Percentiles rank a stretch among this genome's conserved stretches.
These are phyloP conservation scores for Penicillium paxilli DNA, from an alignment of 495 filamentous ascomycete species.

Conservation along the genomic window DNA sequence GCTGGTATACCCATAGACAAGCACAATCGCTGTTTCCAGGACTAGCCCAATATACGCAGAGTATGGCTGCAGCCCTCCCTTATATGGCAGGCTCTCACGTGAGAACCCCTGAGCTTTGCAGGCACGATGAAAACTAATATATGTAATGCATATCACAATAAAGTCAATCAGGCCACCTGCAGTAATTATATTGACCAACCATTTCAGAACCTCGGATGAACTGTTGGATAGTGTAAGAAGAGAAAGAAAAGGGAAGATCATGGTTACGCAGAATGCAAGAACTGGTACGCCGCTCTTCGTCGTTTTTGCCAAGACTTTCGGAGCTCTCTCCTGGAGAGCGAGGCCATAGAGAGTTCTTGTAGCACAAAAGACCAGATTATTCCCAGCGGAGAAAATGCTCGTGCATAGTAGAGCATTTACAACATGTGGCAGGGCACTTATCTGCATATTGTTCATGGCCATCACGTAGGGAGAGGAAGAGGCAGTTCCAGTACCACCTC, in stretches of 20 bases:
- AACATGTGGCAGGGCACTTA: not conserved
- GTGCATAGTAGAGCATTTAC: not conserved
- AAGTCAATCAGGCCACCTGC: slow-evolving; percentile 55
- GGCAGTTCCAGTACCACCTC: slow-evolving; percentile 33
- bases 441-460: slow-evolving; percentile 31
- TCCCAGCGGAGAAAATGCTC: slow-evolving; percentile 68
- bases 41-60: not conserved
- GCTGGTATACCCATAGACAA: slow-evolving; percentile 52
- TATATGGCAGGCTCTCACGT: slow-evolving; percentile 23
- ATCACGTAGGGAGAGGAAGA: slow-evolving; percentile 47
- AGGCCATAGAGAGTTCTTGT: slow-evolving; percentile 76
- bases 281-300: slow-evolving; percentile 48
- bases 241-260: slow-evolving; percentile 49
- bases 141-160: slow-evolving; percentile 54
- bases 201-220: slow-evolving; percentile 33
- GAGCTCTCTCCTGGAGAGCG: slow-evolving; percentile 64
- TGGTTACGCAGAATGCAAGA: slow-evolving; percentile 45
- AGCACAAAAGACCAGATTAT: slow-evolving; percentile 80
- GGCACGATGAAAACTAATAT: slow-evolving; percentile 60
- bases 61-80: not conserved
- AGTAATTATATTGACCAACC: slow-evolving; percentile 35
- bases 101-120: slow-evolving; percentile 60
- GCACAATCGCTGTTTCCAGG: not conserved
- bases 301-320: slow-evolving; percentile 53
- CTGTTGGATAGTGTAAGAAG: slow-evolving; percentile 30